Conservation (phyloP, 345 rosid species). For the Populus ilicifolia region DNA sequence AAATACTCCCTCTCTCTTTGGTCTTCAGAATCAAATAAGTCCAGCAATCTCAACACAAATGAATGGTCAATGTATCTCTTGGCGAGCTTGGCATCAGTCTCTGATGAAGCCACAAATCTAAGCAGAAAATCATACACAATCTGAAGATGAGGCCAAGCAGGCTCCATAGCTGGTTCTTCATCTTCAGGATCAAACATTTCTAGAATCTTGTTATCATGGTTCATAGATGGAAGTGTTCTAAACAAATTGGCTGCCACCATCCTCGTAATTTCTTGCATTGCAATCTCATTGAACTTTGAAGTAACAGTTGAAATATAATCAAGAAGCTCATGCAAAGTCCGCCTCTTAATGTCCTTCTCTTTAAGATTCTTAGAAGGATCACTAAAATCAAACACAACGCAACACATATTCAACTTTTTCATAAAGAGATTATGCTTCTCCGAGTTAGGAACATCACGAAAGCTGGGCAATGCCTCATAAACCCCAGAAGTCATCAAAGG, state of each 20-base stretch:
- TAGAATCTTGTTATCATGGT: slow-evolving; percentile 17
- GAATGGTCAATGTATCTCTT: slow-evolving; percentile 50
- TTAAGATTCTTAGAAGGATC: slow-evolving; percentile 58
- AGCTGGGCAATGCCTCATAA: slow-evolving; percentile 65
- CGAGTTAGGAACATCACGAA: slow-evolving; percentile 55
- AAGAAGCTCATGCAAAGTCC: slow-evolving; percentile 66
- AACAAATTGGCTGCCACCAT: slow-evolving; percentile 29
- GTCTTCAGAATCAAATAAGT: slow-evolving; percentile 58
- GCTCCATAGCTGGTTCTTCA: slow-evolving; percentile 27
- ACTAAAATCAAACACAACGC: slow-evolving; percentile 62
- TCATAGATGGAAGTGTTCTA: slow-evolving; percentile 20
- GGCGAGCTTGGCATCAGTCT: slow-evolving; percentile 37
- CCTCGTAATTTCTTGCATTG: slow-evolving; percentile 28
- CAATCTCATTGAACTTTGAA: slow-evolving; percentile 26
- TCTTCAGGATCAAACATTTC: slow-evolving; percentile 24
- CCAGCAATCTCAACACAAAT: slow-evolving; percentile 46
- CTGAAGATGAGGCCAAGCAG: slow-evolving; percentile 33
- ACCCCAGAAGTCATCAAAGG: slow-evolving; percentile 32
- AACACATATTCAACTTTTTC: slow-evolving; percentile 59
- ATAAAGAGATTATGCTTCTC: slow-evolving; percentile 65
- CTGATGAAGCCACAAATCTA: slow-evolving; percentile 28
- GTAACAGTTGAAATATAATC: slow-evolving; percentile 55
- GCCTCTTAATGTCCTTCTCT: slow-evolving; percentile 80
- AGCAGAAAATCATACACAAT: slow-evolving; percentile 29
- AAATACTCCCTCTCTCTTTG: slow-evolving; percentile 62